Conservation (phyloP, 768 basidiomycete species). For the Mycena chlorophos region DNA sequence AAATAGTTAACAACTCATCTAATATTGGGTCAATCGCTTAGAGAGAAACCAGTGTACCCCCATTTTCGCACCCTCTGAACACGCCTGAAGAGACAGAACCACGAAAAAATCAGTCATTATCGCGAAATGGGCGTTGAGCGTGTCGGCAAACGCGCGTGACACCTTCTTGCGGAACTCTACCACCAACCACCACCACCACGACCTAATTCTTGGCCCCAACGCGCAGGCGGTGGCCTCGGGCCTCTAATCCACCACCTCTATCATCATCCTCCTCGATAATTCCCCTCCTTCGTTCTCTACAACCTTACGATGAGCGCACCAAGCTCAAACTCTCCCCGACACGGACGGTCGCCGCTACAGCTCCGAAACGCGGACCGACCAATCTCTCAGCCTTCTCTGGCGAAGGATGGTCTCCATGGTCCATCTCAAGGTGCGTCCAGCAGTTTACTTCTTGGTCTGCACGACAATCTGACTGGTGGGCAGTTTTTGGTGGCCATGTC, state of each 20-base stretch:
- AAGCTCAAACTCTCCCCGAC: neutral
- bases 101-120: neutral
- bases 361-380: neutral
- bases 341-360: too few species aligned
- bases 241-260: neutral
- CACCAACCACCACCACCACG: neutral
- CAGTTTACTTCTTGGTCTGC: too few species aligned
- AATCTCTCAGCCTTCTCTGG: too few species aligned
- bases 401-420: too few species aligned
- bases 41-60: neutral
- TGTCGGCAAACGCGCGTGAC: neutral
- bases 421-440: too few species aligned
- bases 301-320: too few species aligned
- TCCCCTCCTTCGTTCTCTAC: neutral
- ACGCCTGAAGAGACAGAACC: neutral
- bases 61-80: neutral
- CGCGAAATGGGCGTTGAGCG: neutral
- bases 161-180: too few species aligned
- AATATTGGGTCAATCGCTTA: neutral
- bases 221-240: neutral
- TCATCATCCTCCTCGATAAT: neutral
- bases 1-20: too few species aligned
- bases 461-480: too few species aligned
- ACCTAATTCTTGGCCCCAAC: neutral
- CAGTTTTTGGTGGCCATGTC: too few species aligned